Evolutionary conservation across 176 grass and related monocot species (phyloP).

Genomic region (Oryza longistaminata): DNA sequence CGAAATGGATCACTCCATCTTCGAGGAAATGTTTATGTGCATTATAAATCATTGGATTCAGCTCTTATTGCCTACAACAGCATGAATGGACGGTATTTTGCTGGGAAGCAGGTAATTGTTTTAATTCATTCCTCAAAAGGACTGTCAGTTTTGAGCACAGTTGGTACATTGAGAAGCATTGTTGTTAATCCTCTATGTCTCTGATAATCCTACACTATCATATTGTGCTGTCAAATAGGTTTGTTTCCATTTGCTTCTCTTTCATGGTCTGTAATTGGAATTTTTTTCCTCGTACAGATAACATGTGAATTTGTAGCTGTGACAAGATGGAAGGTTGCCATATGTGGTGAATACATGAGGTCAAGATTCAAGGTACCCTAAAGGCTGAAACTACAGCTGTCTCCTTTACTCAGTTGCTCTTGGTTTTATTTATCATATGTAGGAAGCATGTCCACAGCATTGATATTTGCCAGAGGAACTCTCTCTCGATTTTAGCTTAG

Average conservation of each 20-base stretch:
- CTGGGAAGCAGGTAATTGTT: slow-evolving; percentile 78
- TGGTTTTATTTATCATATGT: slow-evolving; percentile 26
- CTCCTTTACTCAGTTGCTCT: not conserved
- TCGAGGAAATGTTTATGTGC: slow-evolving; percentile 90
- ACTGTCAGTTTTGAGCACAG: not conserved
- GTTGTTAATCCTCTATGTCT: not conserved
- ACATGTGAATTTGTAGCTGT: slow-evolving; percentile 84
- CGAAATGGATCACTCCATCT: slow-evolving; percentile 94
- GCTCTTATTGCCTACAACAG: slow-evolving; percentile 87
- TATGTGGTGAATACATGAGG: slow-evolving; percentile 97
- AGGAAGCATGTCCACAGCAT: not conserved
- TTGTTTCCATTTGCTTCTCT: slow-evolving; percentile 10
- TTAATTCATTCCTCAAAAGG: not conserved
- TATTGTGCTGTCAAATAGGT: slow-evolving; percentile 4
- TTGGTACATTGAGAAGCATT: not conserved
- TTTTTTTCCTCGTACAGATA: slow-evolving; percentile 48
- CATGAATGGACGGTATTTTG: slow-evolving; percentile 91
- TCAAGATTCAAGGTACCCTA: slow-evolving; percentile 83
- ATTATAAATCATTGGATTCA: slow-evolving; percentile 88
- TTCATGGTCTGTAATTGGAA: slow-evolving; percentile 22
- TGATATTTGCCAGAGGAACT: slow-evolving; percentile 23
- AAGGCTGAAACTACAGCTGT: slow-evolving; percentile 7
- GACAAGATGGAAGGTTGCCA: slow-evolving; percentile 94
- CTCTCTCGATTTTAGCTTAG: not conserved
- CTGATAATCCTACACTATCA: slow-evolving; percentile 5